These are phyloP conservation scores for Cicer arietinum DNA, from an alignment of 306 rosid genomes.

Conservation along the genomic window DNA sequence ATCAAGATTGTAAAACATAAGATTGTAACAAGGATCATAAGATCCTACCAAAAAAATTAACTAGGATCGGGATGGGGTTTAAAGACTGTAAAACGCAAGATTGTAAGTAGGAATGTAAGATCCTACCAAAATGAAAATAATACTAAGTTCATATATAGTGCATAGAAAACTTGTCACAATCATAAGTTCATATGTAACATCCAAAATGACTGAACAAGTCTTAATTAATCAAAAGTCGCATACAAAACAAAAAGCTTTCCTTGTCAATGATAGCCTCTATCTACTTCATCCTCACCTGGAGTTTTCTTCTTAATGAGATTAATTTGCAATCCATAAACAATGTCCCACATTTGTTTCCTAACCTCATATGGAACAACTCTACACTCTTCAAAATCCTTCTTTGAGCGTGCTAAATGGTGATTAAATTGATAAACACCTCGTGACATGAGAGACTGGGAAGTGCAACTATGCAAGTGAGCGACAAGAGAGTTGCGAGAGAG, in stretches of 20 bases:
- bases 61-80: background rate
- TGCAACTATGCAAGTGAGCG: no score
- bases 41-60: background rate
- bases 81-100: background rate
- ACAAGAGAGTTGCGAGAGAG: no score
- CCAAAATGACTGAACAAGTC: background rate
- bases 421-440: background rate
- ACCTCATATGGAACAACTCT: background rate
- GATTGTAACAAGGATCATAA: background rate
- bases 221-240: constrained; percentile 1
- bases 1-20: background rate
- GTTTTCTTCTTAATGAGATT: no score
- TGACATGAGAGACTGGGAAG: no score
- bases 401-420: background rate
- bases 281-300: no score
- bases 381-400: background rate
- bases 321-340: no score
- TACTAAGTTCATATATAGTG: background rate
- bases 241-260: background rate
- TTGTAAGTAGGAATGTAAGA: background rate
- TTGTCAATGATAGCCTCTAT: no score
- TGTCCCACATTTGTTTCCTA: no score
- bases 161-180: background rate
- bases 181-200: background rate
- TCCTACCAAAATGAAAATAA: background rate